Percentiles rank a stretch among this genome's conserved stretches.
Conservation (phyloP, 2,329 filamentous ascomycete species). For the Penicillium brasilianum region DNA sequence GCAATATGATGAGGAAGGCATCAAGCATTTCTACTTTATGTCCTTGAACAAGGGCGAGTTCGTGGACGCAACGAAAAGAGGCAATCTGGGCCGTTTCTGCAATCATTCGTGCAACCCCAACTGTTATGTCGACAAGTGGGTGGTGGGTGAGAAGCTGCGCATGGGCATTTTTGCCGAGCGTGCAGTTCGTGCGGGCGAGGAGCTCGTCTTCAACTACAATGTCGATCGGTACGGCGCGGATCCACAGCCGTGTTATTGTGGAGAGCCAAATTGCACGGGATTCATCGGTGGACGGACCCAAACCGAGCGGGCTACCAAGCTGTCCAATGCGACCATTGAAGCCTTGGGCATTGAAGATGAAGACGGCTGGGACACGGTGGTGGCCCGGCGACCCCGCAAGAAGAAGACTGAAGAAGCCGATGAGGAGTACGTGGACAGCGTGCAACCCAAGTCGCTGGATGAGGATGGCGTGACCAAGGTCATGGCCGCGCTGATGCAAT, state of each 20-base stretch:
- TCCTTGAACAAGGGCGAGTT: conserved; percentile 95
- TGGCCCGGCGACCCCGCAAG: conserved; percentile 87
- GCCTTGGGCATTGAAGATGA: conserved; percentile 92
- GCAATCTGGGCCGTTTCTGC: conserved; percentile 95
- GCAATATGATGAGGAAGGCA: conserved; percentile 92
- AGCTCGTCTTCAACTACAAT: conserved; percentile 99
- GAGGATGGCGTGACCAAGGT: conserved; percentile 88
- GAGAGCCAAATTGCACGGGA: conserved; percentile 89
- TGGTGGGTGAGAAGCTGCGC: conserved; percentile 92
- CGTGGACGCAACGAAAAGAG: conserved; percentile 95
- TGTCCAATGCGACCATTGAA: conserved; percentile 87
- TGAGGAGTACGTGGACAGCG: conserved; percentile 91
- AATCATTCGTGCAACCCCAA: conserved; percentile 99
- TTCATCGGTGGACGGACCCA: conserved; percentile 98
- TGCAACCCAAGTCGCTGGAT: conserved; percentile 77
- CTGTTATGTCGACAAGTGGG: conserved; percentile 99
- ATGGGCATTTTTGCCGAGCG: conserved; percentile 98
- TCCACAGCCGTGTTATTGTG: conserved; percentile 96
- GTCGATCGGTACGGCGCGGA: conserved; percentile 97
- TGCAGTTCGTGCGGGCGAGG: conserved; percentile 83
- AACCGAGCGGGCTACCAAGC: conserved; percentile 90
- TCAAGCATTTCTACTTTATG: conserved; percentile 99
- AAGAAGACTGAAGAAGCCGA: conserved; percentile 92
- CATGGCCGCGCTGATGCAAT: conserved; percentile 95
- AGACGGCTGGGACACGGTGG: conserved; percentile 88